Evolutionary conservation across 768 basidiomycete species (phyloP).

Genomic region (Strobilomyces echinocephalus): DNA sequence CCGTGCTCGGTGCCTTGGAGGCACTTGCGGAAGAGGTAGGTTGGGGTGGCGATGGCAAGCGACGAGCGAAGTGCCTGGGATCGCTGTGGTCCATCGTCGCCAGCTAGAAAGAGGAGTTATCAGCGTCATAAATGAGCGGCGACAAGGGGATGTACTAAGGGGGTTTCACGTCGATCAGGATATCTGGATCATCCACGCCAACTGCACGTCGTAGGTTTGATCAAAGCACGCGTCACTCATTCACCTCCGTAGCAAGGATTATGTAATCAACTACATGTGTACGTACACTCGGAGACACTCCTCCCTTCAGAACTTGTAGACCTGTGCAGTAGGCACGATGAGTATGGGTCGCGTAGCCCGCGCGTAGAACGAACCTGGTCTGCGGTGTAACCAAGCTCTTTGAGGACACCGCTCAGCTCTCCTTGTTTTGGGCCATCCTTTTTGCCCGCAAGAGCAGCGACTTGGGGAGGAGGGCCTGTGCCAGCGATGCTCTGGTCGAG

Average conservation of each 20-base stretch:
- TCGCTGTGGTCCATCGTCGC: conserved; percentile 47
- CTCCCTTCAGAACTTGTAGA: conserved; percentile 38
- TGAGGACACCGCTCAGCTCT: conserved; percentile 72
- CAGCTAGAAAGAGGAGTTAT: conserved; percentile 5
- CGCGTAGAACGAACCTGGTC: conserved; percentile 60
- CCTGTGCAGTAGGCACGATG: conserved; percentile 21
- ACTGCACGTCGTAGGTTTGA: conserved; percentile 4
- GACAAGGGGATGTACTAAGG: not conserved
- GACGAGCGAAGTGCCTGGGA: conserved; percentile 32
- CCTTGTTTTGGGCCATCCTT: conserved; percentile 86
- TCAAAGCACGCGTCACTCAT: conserved; percentile 24
- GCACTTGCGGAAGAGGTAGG: conserved; percentile 36
- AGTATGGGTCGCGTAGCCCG: not conserved
- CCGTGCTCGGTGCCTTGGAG: conserved; percentile 20
- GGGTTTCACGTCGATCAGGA: conserved; percentile 9
- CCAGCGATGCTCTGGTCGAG: not conserved
- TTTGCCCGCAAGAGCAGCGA: conserved; percentile 82
- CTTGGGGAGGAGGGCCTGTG: conserved; percentile 76
- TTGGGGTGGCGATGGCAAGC: conserved; percentile 38
- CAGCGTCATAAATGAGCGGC: conserved; percentile 1
- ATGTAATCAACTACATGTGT: conserved; percentile 22
- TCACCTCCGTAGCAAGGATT: conserved; percentile 12
- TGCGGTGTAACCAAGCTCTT: conserved; percentile 78
- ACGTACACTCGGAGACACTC: too few relatives aligned
- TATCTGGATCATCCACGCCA: conserved; percentile 16